Evolutionary conservation across 179 eudicot species (phyloP), one percentile per base, ranked within the genome.

Genomic region (Camellia oleifera): DNA sequence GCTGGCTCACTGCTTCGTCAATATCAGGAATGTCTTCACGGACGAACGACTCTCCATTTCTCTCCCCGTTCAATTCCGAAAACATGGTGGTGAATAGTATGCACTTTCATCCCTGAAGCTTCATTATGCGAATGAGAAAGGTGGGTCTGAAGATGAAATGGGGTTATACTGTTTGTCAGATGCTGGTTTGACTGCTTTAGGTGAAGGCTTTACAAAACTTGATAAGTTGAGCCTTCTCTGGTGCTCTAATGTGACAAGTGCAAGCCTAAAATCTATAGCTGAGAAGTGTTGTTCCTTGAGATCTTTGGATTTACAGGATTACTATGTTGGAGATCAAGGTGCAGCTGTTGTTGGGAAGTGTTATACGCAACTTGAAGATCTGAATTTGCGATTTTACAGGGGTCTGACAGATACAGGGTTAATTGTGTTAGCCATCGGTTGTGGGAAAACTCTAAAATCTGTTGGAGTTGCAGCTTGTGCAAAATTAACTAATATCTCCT

Each of bases 231-330:
- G 94, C 87, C 83, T 92, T 69, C 87, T 92, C 74, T 92, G 94
- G 97, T 92, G 97, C 85, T 92, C 97, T 62, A 88, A 80, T 82
- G 89, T 89, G 45, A 85, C 94, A 23, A 86, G 83, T 83, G 76
- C 20, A 20, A 94, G 97, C 77, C 63, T 92, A 71, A 83, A 65
- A 81, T 86, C 90, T 76, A 71, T 92, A 50, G 92, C 92, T 66
- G 87, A 84, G 87, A 88, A 88, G 79, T 92, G 94, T 76, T 84
- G 74, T 81, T 85, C 79, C 40, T 84, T 92, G 82, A 88, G 82
- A 75, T 88, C 89, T 20, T 82, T 92, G 88, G 97, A 90, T 87
- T 87, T 90, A 62, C 94, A 92, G 97, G 97, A 92, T 61, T 92
- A 90, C 85, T 90, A 90, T 81, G 83, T 89, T 50, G 94, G 94